Conservation (phyloP, 2,329 filamentous ascomycete species). For the Aciculosporium take region DNA sequence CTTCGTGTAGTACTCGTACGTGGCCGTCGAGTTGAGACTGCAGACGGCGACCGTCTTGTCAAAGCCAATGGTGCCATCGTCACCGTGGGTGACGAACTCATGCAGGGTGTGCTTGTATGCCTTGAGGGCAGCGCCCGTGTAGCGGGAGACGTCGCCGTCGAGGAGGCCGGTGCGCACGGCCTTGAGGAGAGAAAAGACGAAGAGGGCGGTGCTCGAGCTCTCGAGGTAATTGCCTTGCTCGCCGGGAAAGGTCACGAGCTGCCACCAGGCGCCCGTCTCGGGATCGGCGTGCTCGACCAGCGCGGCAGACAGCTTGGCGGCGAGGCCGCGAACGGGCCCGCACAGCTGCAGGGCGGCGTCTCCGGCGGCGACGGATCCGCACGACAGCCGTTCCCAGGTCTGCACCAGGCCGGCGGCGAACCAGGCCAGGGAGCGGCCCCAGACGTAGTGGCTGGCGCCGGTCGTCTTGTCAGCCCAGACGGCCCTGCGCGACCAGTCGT, state of each 20-base stretch:
- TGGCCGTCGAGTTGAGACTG: constrained; percentile 27
- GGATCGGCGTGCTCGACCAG: constrained; percentile 25
- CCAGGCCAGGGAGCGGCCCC: constrained; percentile 41
- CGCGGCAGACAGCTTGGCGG: not conserved
- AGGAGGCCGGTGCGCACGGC: constrained; percentile 5
- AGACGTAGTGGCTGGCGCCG: constrained; percentile 37
- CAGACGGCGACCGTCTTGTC: constrained; percentile 25
- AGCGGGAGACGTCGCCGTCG: constrained; percentile 6
- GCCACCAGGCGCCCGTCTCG: constrained; percentile 39
- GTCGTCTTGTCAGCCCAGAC: constrained; percentile 36
- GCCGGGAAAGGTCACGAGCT: constrained; percentile 33
- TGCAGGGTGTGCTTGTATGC: constrained; percentile 23
- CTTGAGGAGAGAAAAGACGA: constrained; percentile 26
- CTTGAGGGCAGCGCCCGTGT: constrained; percentile 10
- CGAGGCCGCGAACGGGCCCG: constrained; percentile 10
- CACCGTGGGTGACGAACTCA: constrained; percentile 27
- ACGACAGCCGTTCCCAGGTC: constrained; percentile 27
- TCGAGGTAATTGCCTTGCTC: constrained; percentile 46
- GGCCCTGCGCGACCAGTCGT: constrained; percentile 32
- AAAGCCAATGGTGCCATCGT: constrained; percentile 28
- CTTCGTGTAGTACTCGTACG: constrained; percentile 24
- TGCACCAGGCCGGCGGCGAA: constrained; percentile 38
- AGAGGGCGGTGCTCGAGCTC: constrained; percentile 44
- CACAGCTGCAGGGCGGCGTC: not conserved
- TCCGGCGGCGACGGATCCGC: not conserved